These are phyloP conservation scores for Oxytropis ochrocephala DNA, from an alignment of 306 rosid genomes.

Conservation along the genomic window DNA sequence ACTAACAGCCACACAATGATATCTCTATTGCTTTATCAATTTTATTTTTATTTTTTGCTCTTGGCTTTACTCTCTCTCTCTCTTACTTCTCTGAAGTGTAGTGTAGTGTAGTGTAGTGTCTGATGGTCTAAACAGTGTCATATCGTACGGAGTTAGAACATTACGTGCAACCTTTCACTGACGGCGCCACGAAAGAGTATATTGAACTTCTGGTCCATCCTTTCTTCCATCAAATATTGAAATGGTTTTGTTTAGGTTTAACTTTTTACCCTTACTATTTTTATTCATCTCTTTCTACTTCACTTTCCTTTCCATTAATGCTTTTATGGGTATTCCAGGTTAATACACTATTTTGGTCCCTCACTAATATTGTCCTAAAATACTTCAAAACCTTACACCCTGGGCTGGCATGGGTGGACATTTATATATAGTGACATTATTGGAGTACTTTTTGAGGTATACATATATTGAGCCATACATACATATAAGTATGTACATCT, in stretches of 20 bases:
- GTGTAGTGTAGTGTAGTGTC: neutral
- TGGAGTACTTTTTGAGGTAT: no score
- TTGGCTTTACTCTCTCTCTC: neutral
- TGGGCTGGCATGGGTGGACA: no score
- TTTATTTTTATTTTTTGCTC: no score
- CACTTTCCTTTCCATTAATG: neutral
- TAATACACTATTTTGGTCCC: neutral
- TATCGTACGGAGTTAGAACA: conserved; percentile 16
- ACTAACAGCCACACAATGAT: conserved; percentile 25
- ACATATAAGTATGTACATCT: no score
- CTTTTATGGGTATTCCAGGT: neutral
- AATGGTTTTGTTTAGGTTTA: conserved; percentile 5
- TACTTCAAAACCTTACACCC: neutral
- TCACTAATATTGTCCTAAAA: neutral
- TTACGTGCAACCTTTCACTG: conserved; percentile 24
- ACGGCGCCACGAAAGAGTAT: conserved; percentile 30
- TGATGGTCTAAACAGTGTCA: conserved; percentile 26
- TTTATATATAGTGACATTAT: no score
- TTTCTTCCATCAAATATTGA: conserved; percentile 12
- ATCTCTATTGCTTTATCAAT: neutral
- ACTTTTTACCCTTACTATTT: neutral
- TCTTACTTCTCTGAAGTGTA: neutral
- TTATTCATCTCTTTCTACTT: neutral
- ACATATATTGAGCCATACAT: no score
- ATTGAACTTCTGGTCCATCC: conserved; percentile 14